Percentiles rank a stretch among this genome's conserved stretches.
Evolutionary conservation across 805 yeast species (phyloP).

Genomic region (Lachancea sp.): DNA sequence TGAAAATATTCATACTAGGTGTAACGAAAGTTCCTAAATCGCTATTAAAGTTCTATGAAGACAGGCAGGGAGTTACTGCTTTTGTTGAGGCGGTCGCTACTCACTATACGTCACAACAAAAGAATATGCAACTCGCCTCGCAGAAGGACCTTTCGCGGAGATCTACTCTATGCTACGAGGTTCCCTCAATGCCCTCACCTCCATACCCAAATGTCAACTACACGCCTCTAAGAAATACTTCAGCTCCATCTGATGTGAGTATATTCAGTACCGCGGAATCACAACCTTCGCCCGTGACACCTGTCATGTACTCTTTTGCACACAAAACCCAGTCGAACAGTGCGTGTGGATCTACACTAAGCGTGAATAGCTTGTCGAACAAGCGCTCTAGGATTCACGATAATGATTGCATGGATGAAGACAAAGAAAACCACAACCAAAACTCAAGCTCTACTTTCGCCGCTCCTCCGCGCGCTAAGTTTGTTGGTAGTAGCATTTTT

Average conservation of each 20-base stretch:
- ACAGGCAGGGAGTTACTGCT: slow-evolving; percentile 19
- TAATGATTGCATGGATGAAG: slow-evolving; percentile 13
- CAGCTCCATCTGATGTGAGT: slow-evolving; percentile 30
- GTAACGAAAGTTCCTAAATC: slow-evolving; percentile 22
- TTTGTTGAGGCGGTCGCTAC: slow-evolving; percentile 22
- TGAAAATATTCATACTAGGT: slow-evolving; percentile 23
- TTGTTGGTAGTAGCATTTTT: slow-evolving; percentile 23
- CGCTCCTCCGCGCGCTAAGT: slow-evolving; percentile 29
- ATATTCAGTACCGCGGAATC: slow-evolving; percentile 22
- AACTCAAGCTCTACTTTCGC: slow-evolving; percentile 16
- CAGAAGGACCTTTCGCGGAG: slow-evolving; percentile 23
- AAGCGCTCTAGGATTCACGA: slow-evolving; percentile 9
- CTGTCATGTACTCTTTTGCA: slow-evolving; percentile 28
- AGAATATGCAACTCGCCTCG: slow-evolving; percentile 24
- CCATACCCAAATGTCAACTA: slow-evolving; percentile 25
- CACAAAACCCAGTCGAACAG: slow-evolving; percentile 23
- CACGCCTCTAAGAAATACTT: slow-evolving; percentile 31
- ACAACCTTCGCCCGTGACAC: slow-evolving; percentile 31
- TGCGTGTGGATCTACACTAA: slow-evolving; percentile 25
- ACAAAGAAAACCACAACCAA: slow-evolving; percentile 21
- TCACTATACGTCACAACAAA: slow-evolving; percentile 19
- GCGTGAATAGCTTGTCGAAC: slow-evolving; percentile 26
- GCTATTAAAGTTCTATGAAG: slow-evolving; percentile 22
- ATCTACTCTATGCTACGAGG: slow-evolving; percentile 18
- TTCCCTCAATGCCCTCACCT: slow-evolving; percentile 27